Percentiles rank a stretch among this genome's conserved stretches.
Conservation (phyloP, 23 red algal species). For the Gracilaria gracilis region DNA sequence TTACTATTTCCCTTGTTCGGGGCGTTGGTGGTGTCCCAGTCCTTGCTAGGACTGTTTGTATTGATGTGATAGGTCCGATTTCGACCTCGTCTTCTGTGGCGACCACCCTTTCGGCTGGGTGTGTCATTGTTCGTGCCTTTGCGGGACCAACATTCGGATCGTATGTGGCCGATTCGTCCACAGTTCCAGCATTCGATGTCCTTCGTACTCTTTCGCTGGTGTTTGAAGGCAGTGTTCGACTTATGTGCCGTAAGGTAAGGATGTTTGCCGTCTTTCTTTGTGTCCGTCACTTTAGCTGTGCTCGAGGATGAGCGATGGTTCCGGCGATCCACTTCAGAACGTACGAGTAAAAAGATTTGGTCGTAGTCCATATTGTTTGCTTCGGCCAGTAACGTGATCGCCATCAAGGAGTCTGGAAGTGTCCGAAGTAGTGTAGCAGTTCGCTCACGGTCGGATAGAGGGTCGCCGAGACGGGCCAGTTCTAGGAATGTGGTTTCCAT, state of each 20-base stretch:
- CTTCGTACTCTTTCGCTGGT: too few species aligned
- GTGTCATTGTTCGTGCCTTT: too few species aligned
- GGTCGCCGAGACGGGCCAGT: not conserved
- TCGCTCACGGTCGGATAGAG: not conserved
- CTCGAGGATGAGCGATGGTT: not conserved
- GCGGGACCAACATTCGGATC: too few species aligned
- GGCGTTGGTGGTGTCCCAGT: too few species aligned
- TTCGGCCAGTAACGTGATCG: not conserved
- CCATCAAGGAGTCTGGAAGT: conserved; percentile 1
- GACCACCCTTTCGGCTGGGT: too few species aligned
- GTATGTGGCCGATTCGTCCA: too few species aligned
- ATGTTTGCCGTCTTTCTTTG: not conserved
- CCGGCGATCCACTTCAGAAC: not conserved
- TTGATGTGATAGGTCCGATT: too few species aligned
- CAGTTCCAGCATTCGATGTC: too few species aligned
- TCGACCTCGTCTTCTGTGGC: too few species aligned
- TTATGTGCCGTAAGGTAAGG: not conserved
- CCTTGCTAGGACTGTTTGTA: too few species aligned
- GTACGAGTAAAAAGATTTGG: not conserved
- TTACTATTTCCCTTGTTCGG: not conserved
- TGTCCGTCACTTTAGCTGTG: too few species aligned
- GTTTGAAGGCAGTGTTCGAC: too few species aligned
- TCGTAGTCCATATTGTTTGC: conserved; percentile 28
- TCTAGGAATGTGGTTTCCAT: not conserved
- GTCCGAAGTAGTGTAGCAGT: not conserved